phyloP scores from a whole-genome alignment of 208 protist species.

The Trypanosoma scelopori region DNA sequence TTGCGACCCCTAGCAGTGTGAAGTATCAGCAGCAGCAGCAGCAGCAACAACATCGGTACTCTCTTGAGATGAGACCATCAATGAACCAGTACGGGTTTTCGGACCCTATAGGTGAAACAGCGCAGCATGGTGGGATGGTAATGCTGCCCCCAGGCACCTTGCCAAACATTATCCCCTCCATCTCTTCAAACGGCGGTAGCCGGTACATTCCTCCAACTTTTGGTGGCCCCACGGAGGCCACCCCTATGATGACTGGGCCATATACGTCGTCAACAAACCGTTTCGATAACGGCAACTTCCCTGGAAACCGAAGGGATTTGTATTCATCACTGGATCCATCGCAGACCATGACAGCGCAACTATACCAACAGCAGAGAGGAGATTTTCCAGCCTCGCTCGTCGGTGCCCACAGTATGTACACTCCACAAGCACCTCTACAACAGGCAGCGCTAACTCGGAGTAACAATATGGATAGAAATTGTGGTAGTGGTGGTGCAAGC shows the following conservation, averaged over 20 bases:
- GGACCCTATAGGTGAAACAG: constrained; percentile 22
- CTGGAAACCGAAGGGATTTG: constrained; percentile 5
- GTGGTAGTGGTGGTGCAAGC: not conserved
- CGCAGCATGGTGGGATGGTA: constrained; percentile 8
- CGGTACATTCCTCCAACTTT: constrained; percentile 15
- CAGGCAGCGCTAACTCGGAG: not conserved
- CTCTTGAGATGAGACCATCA: constrained; percentile 2
- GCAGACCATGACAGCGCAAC: not conserved
- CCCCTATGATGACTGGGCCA: constrained; percentile 12
- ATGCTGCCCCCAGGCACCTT: constrained; percentile 22
- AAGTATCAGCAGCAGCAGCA: constrained; percentile 24
- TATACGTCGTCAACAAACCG: constrained; percentile 25
- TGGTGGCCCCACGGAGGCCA: constrained; percentile 5
- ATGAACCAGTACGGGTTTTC: constrained; percentile 15
- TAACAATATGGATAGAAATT: constrained; percentile 3
- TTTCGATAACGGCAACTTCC: constrained; percentile 12
- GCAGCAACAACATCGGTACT: constrained; percentile 11
- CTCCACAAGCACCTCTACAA: not conserved
- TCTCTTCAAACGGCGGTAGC: constrained; percentile 1
- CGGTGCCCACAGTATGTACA: not conserved
- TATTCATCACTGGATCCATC: constrained; percentile 11
- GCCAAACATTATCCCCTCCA: constrained; percentile 19
- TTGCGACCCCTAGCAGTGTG: constrained; percentile 44
- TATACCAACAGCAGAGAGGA: constrained; percentile 13
- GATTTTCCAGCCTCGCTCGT: constrained; percentile 3